Evolutionary conservation across 2,329 filamentous ascomycete species (phyloP).

Genomic region (Uncinocarpus reesii): DNA sequence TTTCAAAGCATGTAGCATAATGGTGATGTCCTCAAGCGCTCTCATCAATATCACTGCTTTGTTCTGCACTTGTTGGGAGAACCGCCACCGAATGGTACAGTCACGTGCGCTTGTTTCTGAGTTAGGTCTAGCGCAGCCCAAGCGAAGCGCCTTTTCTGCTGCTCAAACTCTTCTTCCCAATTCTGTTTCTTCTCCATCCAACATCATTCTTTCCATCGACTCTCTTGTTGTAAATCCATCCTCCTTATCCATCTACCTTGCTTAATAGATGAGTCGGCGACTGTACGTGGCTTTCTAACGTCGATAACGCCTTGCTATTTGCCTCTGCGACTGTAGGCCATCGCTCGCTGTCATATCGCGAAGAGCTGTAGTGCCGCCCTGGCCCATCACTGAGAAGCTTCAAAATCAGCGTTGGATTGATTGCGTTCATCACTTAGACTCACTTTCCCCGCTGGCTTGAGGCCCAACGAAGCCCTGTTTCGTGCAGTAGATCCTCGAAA

Average conservation of each 20-base stretch:
- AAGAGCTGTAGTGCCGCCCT: constrained; percentile 11
- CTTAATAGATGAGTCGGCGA: background rate
- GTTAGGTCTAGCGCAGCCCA: constrained; percentile 8
- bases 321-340: constrained; percentile 11
- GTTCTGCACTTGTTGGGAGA: too few species aligned
- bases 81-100: background rate
- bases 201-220: constrained; percentile 2
- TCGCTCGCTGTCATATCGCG: constrained; percentile 8
- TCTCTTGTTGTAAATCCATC: constrained; percentile 13
- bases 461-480: background rate
- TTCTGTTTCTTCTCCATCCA: constrained; percentile 12
- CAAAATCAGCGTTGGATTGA: constrained; percentile 5
- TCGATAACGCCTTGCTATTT: constrained; percentile 2
- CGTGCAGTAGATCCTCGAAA: constrained; percentile 7
- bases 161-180: constrained; percentile 11
- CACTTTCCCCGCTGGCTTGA: constrained; percentile 1
- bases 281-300: constrained; percentile 6
- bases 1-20: too few species aligned
- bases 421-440: constrained; percentile 10
- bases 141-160: constrained; percentile 13
- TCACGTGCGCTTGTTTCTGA: background rate
- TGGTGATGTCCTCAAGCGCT: too few species aligned
- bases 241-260: background rate
- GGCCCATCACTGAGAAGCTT: constrained; percentile 2
- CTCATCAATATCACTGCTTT: too few species aligned